phyloP scores from a whole-genome alignment of 108 stramenopile genomes.

The Pseudonitzschia pungens region DNA sequence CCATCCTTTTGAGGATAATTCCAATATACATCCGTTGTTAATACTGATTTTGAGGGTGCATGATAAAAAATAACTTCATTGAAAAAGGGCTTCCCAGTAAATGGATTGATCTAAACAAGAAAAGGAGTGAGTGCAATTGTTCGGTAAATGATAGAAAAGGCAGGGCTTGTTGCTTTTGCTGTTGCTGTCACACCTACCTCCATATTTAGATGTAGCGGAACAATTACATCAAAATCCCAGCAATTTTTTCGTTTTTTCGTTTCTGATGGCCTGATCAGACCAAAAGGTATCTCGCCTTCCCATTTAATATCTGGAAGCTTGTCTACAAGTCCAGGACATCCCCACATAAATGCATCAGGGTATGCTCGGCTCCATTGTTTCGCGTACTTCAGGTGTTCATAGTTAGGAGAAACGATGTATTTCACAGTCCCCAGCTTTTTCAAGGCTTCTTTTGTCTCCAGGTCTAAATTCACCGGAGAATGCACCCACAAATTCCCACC shows the following conservation, averaged over 20 bases:
- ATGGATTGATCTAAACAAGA: constrained; percentile 48
- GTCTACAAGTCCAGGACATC: constrained; percentile 75
- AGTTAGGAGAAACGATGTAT: constrained; percentile 82
- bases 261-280: neutral
- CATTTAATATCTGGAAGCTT: constrained; percentile 53
- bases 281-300: constrained; percentile 65
- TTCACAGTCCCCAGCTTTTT: constrained; percentile 62
- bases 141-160: neutral
- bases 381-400: constrained; percentile 85
- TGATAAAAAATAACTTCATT: constrained; percentile 86
- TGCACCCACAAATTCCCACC: constrained; percentile 60
- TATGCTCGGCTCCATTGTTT: constrained; percentile 58
- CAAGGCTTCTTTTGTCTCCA: constrained; percentile 45
- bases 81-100: constrained; percentile 83
- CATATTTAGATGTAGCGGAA: constrained; percentile 66
- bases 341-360: constrained; percentile 77
- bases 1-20: constrained; percentile 78
- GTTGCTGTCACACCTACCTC: constrained; percentile 35
- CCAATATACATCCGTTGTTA: constrained; percentile 84
- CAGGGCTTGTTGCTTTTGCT: constrained; percentile 1
- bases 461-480: constrained; percentile 68
- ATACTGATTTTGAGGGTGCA: constrained; percentile 59
- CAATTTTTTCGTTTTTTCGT: constrained; percentile 28
- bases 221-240: constrained; percentile 69
- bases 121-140: neutral